Base-by-base conservation (phyloP, 2,329 filamentous ascomycete species). In the Neopestalotiopsis sp. region DNA sequence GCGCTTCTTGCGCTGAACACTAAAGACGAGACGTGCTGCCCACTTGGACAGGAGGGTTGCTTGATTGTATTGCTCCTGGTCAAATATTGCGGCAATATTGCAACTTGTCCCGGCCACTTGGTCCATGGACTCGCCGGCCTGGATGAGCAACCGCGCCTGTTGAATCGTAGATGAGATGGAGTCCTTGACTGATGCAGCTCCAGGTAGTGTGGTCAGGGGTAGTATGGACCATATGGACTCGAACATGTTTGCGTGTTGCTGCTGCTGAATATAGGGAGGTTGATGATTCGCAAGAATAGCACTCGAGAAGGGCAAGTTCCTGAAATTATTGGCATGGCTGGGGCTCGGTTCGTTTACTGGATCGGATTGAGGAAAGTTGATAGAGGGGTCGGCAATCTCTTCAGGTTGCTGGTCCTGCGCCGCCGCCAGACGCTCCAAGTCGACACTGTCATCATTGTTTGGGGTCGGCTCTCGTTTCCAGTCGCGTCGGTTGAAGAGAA, bases 261-360 rank as follows among this genome's bases (percentile, higher is more conserved):
- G 64, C 49, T 66, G 28, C 32, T 66, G 64, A 9, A 66, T 66
- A 1, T 20, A 5, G 1, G 45, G 64, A 28, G 64, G 64, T 14
- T 57, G 56, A 28, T 66, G 64, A 45, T 66, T 66, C 7, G 64
- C 64, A 9, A 20, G 10, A 45, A 66, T 66, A 42, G 42, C 32
- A 24, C 45, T 66, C 17, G 64, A 66, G 20, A 66, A 66, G 49
- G 64, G 45, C 14, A 66, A 45, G 40, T 66, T 66, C 7, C 13
- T 28, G 42, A 66, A 66, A 30, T 38, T 20, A 7, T 40, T 56
- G 34, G 49, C 24, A 10, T 64, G 40, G 2, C 40, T n/a, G 5
- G 28, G 28, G 3, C 17, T 34, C 30, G 10, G 20, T 3, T 42
- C 59, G 59, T 42, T 42, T 14, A 24, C 59, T 20, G 7, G 7